Evolutionary conservation across 129 eudicot species (phyloP), one percentile per base, ranked within the genome.

Genomic region (Helianthus tuberosus): DNA sequence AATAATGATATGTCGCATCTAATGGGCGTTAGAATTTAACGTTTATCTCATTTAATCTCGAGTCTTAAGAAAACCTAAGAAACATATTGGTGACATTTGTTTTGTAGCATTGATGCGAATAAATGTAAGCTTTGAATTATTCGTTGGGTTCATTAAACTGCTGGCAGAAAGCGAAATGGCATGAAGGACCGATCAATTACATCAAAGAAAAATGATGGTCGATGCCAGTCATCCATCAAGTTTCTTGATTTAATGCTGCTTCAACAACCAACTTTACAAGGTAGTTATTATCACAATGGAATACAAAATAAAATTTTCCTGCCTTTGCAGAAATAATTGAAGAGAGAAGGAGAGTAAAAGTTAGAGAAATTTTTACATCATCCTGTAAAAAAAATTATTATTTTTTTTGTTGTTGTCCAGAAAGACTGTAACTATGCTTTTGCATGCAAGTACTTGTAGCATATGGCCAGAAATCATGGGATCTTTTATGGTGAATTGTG

Each of bases 111-210:
- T 72, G 72, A 72, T 71, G 48, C 72, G 67, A 79, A 79, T 79
- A 72, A 79, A 77, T 77, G 82, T 70, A 50, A 68, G 54, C 63
- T 67, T 80, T 80, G 72, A 71, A 81, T 78, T 68, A 78, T 82
- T 82, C 69, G 66, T 68, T 82, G 58, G 86, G 49, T 74, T 74
- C 77, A 65, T 69, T 74, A 73, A 78, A 83, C 79, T 84, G 77
- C 83, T 84, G 83, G 79, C 82, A 75, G 84, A 79, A 79, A 84
- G 79, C 75, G 87, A 83, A 79, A 75, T 75, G 81, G 76, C 84
- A 75, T 71, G 58, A 71, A 79, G 77, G 72, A 79, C 83, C 76
- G 66, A 76, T 75, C 82, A 75, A 75, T 83, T 83, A 81, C 87
- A 79, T 77, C 85, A 82, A 82, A 70, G 73, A 65, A 79, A 77